Evolutionary conservation across 495 filamentous ascomycete genomes (phyloP).

Genomic region (Aspergillus cristatus): DNA sequence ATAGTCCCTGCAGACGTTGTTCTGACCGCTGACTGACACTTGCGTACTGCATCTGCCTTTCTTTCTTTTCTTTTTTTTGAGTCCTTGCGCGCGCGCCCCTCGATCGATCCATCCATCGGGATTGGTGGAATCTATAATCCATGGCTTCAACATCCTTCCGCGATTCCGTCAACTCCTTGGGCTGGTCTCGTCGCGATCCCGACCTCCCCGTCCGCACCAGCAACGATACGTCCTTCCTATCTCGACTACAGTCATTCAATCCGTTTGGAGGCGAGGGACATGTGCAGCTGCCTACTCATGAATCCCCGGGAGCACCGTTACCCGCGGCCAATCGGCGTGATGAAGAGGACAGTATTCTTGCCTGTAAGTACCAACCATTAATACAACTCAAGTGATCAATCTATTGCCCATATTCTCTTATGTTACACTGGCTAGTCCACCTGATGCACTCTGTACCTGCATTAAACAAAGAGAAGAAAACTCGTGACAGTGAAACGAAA

Average conservation of each 20-base stretch:
- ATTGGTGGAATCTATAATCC: constrained; percentile 9
- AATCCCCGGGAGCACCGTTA: constrained; percentile 74
- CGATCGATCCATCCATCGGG: neutral
- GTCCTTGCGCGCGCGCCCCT: no score
- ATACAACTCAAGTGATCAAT: constrained; percentile 14
- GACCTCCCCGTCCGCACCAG: constrained; percentile 74
- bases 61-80: no score
- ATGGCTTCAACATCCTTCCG: constrained; percentile 92
- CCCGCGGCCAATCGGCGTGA: constrained; percentile 79
- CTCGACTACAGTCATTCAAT: constrained; percentile 75
- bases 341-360: constrained; percentile 94
- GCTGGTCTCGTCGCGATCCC: constrained; percentile 82
- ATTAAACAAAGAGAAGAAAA: constrained; percentile 7
- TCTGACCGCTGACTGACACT: constrained; percentile 15
- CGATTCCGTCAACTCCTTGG: constrained; percentile 87
- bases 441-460: constrained; percentile 35
- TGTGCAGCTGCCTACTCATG: constrained; percentile 81
- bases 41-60: constrained; percentile 11
- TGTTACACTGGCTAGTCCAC: constrained; percentile 19
- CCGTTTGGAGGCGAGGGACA: constrained; percentile 81
- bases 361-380: constrained; percentile 62
- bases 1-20: constrained; percentile 37
- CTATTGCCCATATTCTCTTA: constrained; percentile 10
- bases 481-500: no score
- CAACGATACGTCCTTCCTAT: constrained; percentile 65